Evolutionary conservation across 192 early-diverging fungal species (phyloP).

Genomic region (Rhizophagus sp.): DNA sequence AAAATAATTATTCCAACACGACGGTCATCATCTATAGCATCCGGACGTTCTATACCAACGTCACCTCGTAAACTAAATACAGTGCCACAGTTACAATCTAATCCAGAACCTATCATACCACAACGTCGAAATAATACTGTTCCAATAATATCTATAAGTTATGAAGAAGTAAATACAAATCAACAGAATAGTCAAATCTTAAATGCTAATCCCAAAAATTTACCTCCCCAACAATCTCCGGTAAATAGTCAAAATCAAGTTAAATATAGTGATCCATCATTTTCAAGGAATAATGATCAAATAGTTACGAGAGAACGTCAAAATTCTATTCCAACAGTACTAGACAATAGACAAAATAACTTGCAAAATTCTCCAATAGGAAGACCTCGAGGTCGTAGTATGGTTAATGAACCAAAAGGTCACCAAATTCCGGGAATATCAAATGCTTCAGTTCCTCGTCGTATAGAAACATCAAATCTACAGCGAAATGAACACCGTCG

Average conservation of each 20-base stretch:
- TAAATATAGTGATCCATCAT: not conserved
- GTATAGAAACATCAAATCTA: not conserved
- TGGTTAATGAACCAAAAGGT: no score
- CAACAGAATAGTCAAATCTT: no score
- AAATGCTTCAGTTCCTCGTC: not conserved
- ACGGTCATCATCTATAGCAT: not conserved
- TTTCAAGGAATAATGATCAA: not conserved
- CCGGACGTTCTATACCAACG: not conserved
- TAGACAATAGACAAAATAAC: not conserved
- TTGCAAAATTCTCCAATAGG: not conserved
- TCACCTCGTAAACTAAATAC: not conserved
- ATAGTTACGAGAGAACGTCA: not conserved
- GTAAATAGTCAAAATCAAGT: not conserved
- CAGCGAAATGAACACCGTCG: not conserved
- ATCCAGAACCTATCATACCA: not conserved
- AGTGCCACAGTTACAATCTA: not conserved
- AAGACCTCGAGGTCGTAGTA: not conserved
- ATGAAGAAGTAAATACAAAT: not conserved
- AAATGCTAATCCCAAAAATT: not conserved
- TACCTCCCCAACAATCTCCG: not conserved
- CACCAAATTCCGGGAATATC: not conserved
- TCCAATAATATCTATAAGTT: not conserved
- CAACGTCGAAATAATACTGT: not conserved
- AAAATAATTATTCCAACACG: not conserved
- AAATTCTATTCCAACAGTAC: not conserved